Base-by-base conservation (phyloP, 2,329 filamentous ascomycete genomes). In the Exophiala oligosperma region DNA sequence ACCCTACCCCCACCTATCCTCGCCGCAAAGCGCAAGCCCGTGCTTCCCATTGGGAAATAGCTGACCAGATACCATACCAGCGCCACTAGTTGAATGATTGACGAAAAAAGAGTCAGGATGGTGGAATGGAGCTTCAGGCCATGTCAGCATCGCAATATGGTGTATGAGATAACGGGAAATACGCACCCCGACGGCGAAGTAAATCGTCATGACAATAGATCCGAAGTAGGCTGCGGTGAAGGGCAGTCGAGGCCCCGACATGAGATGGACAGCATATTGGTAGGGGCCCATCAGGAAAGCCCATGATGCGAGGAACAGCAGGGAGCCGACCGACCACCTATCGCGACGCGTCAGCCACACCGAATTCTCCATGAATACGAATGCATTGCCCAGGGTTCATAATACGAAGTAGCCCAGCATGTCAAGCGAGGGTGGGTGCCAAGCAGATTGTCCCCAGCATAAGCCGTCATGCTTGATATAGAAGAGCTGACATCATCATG, bases 11-110 rank as follows among this genome's bases (percentile, higher is more conserved):
- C 90, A 23, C 93, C 94, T 71, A 96, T 94, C 2, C 86, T 86
- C 44, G 92, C 91, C 57, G 92, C 92, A 66, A 96, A 85, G 59
- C 93, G 88, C 65, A 99, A 77, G 43, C 94, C 91, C 55, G 88
- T 90, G 57, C 90, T 90, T 41, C 94, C 94, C 92, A 97, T 96
- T 26, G 94, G 94, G 70, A 97, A 97, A 75, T 99, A 99, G 76
- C 91, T 96, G 74, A 97, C 87, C 48, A 97, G 81, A 76, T 97
- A 97, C 93, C 93, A 97, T 48, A 91, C 65, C 64, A 97, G 79
- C 63, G 89, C 90, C 53, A 87, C 86, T 54, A 97, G 81, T 73
- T 99, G 94, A 66, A 92, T 78, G 60, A 97, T 81, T 61, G 91
- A 87, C 23, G 92, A 89, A 63, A 97, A 78, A 54, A 97, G 80